phyloP scores from a whole-genome alignment of 2,329 filamentous ascomycete species.

The Xylaria polymorpha region DNA sequence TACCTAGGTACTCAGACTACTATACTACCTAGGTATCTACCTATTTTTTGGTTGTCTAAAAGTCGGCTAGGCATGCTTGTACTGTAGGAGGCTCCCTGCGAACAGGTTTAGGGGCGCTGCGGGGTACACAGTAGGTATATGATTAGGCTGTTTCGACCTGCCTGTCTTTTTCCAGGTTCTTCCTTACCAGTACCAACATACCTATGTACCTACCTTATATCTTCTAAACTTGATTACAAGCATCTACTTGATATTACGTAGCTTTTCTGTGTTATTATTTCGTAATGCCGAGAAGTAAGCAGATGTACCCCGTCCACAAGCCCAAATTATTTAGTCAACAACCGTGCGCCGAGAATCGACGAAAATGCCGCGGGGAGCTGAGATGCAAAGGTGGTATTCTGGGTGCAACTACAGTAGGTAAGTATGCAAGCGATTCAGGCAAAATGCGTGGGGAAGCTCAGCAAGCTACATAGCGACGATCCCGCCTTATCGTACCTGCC shows the following conservation, averaged over 20 bases:
- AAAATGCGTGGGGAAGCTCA: slow-evolving; percentile 25
- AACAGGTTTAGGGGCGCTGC: too few species aligned
- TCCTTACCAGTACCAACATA: too few species aligned
- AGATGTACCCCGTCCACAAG: neutral
- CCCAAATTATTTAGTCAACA: neutral
- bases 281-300: neutral
- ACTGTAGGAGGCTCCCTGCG: too few species aligned
- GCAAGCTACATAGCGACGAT: slow-evolving; percentile 21
- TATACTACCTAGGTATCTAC: too few species aligned
- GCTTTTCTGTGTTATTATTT: neutral
- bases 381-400: slow-evolving; percentile 8
- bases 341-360: neutral
- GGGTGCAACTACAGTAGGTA: slow-evolving; percentile 18
- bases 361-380: slow-evolving; percentile 17
- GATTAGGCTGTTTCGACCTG: too few species aligned
- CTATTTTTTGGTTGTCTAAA: too few species aligned
- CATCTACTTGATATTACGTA: neutral
- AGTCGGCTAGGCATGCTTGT: too few species aligned
- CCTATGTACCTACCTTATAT: too few species aligned
- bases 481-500: slow-evolving; percentile 30
- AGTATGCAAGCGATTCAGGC: slow-evolving; percentile 37
- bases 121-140: too few species aligned
- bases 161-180: too few species aligned
- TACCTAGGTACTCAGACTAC: too few species aligned
- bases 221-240: too few species aligned